phyloP scores from a whole-genome alignment of 163 green algal genomes.

The Trebouxiophyceae sp. region DNA sequence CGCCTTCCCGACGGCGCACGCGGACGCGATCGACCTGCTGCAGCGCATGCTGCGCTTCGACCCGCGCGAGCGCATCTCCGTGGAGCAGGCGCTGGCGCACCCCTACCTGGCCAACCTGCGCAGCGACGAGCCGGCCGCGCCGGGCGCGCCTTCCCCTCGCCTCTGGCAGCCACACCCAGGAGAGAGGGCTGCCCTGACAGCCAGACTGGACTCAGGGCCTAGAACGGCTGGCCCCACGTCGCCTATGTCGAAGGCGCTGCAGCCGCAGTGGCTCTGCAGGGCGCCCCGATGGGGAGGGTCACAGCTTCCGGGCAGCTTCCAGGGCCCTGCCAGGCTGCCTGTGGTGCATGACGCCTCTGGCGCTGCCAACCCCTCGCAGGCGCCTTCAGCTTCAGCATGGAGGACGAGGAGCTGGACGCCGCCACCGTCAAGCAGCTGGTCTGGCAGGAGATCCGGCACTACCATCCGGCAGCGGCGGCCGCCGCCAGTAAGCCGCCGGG shows the following conservation, averaged over 20 bases:
- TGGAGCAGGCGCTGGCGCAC: slow-evolving; percentile 79
- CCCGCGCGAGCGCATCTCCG: slow-evolving; percentile 81
- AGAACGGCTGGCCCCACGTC: background rate
- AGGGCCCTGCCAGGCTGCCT: background rate
- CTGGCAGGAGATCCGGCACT: slow-evolving; percentile 71
- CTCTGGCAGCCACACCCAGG: too few species aligned
- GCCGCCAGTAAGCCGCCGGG: too few species aligned
- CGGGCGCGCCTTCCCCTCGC: too few species aligned
- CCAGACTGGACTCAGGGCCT: background rate
- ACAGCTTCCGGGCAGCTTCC: background rate
- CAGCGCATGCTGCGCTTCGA: slow-evolving; percentile 95
- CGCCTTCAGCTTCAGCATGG: slow-evolving; percentile 81
- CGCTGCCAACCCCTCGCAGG: too few species aligned
- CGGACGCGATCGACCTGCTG: slow-evolving; percentile 89
- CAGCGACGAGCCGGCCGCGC: slow-evolving; percentile 63
- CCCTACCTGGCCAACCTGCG: slow-evolving; percentile 87
- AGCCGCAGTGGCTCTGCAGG: background rate
- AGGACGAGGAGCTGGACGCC: slow-evolving; percentile 79
- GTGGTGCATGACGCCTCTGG: too few species aligned
- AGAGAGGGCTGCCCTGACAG: too few species aligned
- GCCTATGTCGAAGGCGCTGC: background rate
- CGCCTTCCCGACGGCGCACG: slow-evolving; percentile 74
- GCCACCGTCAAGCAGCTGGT: slow-evolving; percentile 56
- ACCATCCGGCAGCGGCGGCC: too few species aligned
- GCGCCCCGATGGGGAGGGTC: background rate